Percentiles rank a stretch among this genome's conserved stretches.
Evolutionary conservation across 495 filamentous ascomycete species (phyloP).

Genomic region (Trichoderma erinaceum): DNA sequence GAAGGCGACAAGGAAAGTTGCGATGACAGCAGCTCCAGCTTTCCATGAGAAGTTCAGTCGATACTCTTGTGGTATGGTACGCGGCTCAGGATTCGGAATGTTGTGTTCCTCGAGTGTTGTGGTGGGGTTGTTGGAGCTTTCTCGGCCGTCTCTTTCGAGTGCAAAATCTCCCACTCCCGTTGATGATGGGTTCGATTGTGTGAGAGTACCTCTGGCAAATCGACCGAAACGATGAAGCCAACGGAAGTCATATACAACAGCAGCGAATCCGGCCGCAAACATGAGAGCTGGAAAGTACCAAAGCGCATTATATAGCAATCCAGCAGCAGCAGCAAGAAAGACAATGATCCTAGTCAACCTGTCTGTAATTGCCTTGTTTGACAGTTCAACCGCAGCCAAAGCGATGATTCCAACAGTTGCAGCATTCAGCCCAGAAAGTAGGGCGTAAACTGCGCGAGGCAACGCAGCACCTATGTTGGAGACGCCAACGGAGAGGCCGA

Average conservation of each 20-base stretch:
- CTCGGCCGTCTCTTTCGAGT: not conserved
- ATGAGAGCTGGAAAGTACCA: slow-evolving; percentile 82
- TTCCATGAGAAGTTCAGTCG: slow-evolving; percentile 41
- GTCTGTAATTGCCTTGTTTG: slow-evolving; percentile 70
- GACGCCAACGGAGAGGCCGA: slow-evolving; percentile 61
- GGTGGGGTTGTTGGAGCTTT: not conserved
- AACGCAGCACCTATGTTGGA: slow-evolving; percentile 53
- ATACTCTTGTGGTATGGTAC: slow-evolving; percentile 35
- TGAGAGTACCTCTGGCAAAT: not conserved
- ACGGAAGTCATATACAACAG: slow-evolving; percentile 56
- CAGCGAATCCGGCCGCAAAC: slow-evolving; percentile 48
- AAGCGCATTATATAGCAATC: slow-evolving; percentile 67
- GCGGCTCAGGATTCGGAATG: slow-evolving; percentile 26
- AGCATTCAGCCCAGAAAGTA: slow-evolving; percentile 73
- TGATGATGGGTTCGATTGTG: not conserved
- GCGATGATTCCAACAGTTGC: slow-evolving; percentile 76
- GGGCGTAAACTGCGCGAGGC: slow-evolving; percentile 61
- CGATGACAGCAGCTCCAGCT: slow-evolving; percentile 42
- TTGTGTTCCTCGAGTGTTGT: not conserved
- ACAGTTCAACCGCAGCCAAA: slow-evolving; percentile 67
- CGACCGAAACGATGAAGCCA: slow-evolving; percentile 35
- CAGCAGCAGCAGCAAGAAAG: slow-evolving; percentile 60
- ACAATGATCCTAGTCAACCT: slow-evolving; percentile 61
- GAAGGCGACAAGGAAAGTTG: slow-evolving; percentile 54
- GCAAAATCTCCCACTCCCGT: not conserved